phyloP scores from a whole-genome alignment of 108 stramenopile species.

The Asterionellopsis glacialis region DNA sequence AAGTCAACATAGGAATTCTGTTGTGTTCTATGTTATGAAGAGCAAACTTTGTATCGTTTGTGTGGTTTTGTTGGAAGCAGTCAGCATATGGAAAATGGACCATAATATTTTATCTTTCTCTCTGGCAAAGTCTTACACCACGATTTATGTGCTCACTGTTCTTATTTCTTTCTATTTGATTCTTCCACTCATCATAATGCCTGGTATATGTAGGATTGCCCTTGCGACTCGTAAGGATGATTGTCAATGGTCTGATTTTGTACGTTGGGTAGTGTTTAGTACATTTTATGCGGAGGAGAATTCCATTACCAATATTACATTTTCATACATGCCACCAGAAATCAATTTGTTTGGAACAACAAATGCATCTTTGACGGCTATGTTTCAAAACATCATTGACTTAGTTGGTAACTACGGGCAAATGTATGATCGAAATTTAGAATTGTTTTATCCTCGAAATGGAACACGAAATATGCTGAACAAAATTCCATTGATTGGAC shows the following conservation, averaged over 20 bases:
- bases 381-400: neutral
- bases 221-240: constrained; percentile 45
- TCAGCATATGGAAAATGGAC: no score
- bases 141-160: no score
- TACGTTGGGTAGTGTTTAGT: constrained; percentile 34
- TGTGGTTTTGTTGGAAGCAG: no score
- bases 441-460: constrained; percentile 8
- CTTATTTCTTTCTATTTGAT: no score
- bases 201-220: constrained; percentile 24
- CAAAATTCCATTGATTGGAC: constrained; percentile 11
- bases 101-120: no score
- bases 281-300: constrained; percentile 44
- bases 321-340: constrained; percentile 5
- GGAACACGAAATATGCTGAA: constrained; percentile 31
- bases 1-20: no score
- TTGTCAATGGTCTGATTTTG: constrained; percentile 37
- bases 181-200: no score
- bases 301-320: constrained; percentile 17
- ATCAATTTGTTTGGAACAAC: neutral
- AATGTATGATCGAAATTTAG: constrained; percentile 7
- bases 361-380: no score
- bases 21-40: no score
- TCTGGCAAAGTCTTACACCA: no score
- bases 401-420: constrained; percentile 10
- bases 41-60: no score